Conservation (phyloP, 371 early-diverging fungal species). For the Apophysomyces elegans region DNA sequence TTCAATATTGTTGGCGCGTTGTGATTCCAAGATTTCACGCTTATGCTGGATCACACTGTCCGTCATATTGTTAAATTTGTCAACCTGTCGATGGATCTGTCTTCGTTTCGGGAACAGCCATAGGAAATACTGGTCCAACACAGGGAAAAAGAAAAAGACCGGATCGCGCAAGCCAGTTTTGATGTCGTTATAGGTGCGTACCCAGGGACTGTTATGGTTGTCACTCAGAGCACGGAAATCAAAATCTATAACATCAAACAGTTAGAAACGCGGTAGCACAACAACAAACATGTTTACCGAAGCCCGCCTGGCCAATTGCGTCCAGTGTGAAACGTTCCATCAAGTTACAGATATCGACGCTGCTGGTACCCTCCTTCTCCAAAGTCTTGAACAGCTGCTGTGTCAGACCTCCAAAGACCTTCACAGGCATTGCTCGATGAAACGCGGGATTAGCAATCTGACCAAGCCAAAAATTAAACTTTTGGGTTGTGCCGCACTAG, state of each 20-base stretch:
- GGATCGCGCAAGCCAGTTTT: conserved; percentile 13
- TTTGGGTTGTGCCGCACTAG: not conserved
- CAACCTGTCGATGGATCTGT: conserved; percentile 13
- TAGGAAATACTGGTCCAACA: conserved; percentile 21
- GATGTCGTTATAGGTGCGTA: conserved; percentile 19
- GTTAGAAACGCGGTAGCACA: not conserved
- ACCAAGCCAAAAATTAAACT: not conserved
- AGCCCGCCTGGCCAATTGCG: conserved; percentile 39
- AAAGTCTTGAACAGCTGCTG: conserved; percentile 25
- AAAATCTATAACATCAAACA: conserved; percentile 20
- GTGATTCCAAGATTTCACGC: not conserved
- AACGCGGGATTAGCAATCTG: conserved; percentile 47
- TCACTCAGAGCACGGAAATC: conserved; percentile 32
- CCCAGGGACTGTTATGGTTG: conserved; percentile 20
- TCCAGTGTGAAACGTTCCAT: conserved; percentile 40
- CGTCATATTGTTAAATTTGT: conserved; percentile 9
- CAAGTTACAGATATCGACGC: conserved; percentile 20
- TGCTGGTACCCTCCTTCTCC: conserved; percentile 14
- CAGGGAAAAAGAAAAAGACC: conserved; percentile 26
- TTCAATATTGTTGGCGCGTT: not conserved
- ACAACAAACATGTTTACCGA: conserved; percentile 25
- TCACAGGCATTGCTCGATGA: conserved; percentile 41
- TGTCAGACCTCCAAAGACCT: conserved; percentile 31
- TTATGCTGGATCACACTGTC: conserved; percentile 7
- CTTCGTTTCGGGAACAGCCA: conserved; percentile 30